Evolutionary conservation across 176 grass and related monocot species (phyloP), one percentile per base, ranked within the genome.

Genomic region (Lolium multiflorum): DNA sequence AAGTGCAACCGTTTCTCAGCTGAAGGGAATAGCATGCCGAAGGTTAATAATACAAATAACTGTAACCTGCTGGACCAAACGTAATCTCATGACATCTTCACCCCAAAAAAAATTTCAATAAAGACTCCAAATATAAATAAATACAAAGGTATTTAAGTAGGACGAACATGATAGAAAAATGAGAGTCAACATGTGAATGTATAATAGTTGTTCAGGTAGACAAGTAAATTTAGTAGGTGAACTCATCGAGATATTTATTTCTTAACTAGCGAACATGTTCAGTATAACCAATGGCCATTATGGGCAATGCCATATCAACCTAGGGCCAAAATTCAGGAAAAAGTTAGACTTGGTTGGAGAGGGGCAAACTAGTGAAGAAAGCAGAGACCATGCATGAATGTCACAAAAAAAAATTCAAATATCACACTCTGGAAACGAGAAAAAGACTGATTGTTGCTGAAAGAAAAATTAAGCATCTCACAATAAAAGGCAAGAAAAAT

Each of bases 341-440:
- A 21, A 56, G 44, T 1, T 20, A 6, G 67, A 49, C 44, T 24
- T 74, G 44, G n/a, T 50, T 61, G 9, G 13, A 52, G 15, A 69
- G 15, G 63, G 25, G 58, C 24, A 71, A 14, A 41, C 52, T 56
- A 56, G 6, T 38, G 71, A 17, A 46, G 35, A 37, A 11, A 60
- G 11, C 28, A 76, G 13, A 61, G 18, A 74, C 24, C 62, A 91
- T 51, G 15, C 49, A 59, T 25, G 21, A 18, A 79, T 35, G 71
- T 18, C 71, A 16, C 18, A 66, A 80, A 67, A 2, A 39, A 47
- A 72, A 68, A 43, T 43, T 72, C 16, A 25, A 24, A 67, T 24
- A 71, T 67, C 60, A 63, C 39, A 75, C 56, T 43, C 7, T 62
- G 39, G 31, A 89, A 80, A 89, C 48, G 61, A 51, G 43, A 68